Base-by-base conservation (phyloP, 2,329 filamentous ascomycete genomes). In the Coniochaeta sp. region DNA sequence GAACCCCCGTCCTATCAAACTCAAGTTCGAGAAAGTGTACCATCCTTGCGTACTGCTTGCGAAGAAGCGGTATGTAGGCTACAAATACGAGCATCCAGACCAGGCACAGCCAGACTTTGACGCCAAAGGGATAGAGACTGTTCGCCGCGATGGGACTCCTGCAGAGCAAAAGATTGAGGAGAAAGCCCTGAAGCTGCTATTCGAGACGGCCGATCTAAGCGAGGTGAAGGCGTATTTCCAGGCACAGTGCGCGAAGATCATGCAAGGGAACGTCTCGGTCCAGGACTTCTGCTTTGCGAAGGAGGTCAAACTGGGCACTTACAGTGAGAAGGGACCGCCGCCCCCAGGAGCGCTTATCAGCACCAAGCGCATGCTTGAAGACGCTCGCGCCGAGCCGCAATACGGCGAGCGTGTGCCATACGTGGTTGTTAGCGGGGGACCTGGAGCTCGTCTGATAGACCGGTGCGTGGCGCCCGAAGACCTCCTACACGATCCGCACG, bases 21-120 rank as follows among this genome's bases (percentile, higher is more conserved):
- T 99, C 64, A 98, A 98, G 71, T 97, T 99, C 67, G 95, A 99
- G 72, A 99, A 99, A 68, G 93, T 99, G 1, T 99, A 99, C 73
- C 90, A 96, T 64, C 95, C 96, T 0, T 98, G 93, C 70, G 87
- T 98, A 0, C 81, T 99, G 5, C 82, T 99, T 0, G 92, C 96
- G 19, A 99, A 99, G 77, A 99, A 99, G 71, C 89, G 95, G 60
- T 99, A 99, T 67, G 96, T 98, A 4, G 96, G 96, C 6, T 97
- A 96, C 80, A 97, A 96, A 72, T 99, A 96, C 75, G 95, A 99
- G 70, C 84, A 81, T 65, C 84, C 83, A 40, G 79, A 82, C 17
- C 95, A 99, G 70, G 77, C 72, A 9, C 85, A 87, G 65, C 93
- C 95, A 0, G 90, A 96, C 1, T 98, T 98, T 65, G 96, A 99